phyloP scores from a whole-genome alignment of 441 rosid genomes.

The Arabidopsis lyrata region DNA sequence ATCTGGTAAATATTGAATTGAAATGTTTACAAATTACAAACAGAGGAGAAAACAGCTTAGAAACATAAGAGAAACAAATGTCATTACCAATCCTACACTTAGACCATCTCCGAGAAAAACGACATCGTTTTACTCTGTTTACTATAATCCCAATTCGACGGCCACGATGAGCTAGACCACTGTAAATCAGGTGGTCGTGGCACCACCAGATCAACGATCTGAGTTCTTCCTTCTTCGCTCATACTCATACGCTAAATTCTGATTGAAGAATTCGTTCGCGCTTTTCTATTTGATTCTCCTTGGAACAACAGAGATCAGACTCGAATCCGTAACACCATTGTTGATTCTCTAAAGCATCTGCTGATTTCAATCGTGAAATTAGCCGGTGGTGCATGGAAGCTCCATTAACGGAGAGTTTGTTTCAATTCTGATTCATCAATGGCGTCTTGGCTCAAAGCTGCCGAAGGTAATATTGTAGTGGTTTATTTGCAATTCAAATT shows the following conservation, averaged over 20 bases:
- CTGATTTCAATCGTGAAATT: constrained; percentile 22
- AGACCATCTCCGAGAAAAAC: no score
- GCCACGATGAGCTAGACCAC: constrained; percentile 37
- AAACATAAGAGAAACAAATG: no score
- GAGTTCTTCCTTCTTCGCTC: constrained; percentile 33
- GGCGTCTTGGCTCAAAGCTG: constrained; percentile 99
- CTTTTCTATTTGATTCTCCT: background rate
- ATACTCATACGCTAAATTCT: background rate
- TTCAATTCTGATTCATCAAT: constrained; percentile 49
- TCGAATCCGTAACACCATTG: background rate
- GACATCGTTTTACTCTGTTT: no score
- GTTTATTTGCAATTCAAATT: background rate
- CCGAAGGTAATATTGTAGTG: constrained; percentile 72
- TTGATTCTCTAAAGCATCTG: constrained; percentile 7
- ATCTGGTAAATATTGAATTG: no score
- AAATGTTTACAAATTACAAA: no score
- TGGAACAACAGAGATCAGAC: constrained; percentile 17
- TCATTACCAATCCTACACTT: no score
- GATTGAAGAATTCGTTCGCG: constrained; percentile 19
- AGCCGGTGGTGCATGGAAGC: constrained; percentile 55
- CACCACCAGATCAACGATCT: constrained; percentile 42
- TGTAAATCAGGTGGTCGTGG: constrained; percentile 31
- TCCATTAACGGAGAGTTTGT: constrained; percentile 45
- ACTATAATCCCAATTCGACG: constrained; percentile 28
- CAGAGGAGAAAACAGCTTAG: no score